Evolutionary conservation across 192 early-diverging fungal genomes (phyloP).

Genomic region (Podila epigama): DNA sequence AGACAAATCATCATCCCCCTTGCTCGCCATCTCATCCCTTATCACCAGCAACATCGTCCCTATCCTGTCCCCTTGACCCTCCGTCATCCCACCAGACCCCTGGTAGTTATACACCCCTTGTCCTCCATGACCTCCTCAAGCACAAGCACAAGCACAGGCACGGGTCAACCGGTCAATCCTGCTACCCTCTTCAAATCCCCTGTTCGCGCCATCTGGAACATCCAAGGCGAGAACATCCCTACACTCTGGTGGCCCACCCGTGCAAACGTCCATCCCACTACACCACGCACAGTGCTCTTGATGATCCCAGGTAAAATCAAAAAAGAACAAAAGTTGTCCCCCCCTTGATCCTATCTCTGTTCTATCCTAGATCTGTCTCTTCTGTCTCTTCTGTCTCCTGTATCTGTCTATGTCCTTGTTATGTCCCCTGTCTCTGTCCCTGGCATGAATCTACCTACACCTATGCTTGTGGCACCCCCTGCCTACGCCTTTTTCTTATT

Average conservation of each 20-base stretch:
- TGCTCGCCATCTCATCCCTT: not conserved
- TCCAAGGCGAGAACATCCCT: slow-evolving; percentile 40
- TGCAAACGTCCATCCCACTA: not conserved
- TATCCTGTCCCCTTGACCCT: not conserved
- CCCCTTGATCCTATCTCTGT: not conserved
- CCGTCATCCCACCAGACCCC: not conserved
- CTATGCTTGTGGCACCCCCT: too few species aligned
- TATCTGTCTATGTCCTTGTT: too few species aligned
- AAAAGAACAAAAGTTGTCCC: not conserved
- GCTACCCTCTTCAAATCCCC: slow-evolving; percentile 41
- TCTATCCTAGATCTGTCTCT: too few species aligned
- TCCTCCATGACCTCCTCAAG: not conserved
- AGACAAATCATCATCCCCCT: not conserved
- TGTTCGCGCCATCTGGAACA: slow-evolving; percentile 40
- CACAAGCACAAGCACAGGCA: slow-evolving; percentile 4
- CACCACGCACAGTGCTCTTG: slow-evolving; percentile 28
- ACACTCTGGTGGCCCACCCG: slow-evolving; percentile 45
- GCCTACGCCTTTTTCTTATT: too few species aligned
- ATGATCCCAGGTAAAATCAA: slow-evolving; percentile 39
- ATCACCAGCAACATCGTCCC: not conserved
- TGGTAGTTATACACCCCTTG: not conserved
- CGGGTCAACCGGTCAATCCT: slow-evolving; percentile 10
- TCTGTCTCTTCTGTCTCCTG: too few species aligned
- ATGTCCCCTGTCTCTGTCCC: too few species aligned
- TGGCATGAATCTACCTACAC: too few species aligned